These are phyloP conservation scores for Russula sp. DNA, from an alignment of 768 basidiomycete genomes.

Conservation along the genomic window DNA sequence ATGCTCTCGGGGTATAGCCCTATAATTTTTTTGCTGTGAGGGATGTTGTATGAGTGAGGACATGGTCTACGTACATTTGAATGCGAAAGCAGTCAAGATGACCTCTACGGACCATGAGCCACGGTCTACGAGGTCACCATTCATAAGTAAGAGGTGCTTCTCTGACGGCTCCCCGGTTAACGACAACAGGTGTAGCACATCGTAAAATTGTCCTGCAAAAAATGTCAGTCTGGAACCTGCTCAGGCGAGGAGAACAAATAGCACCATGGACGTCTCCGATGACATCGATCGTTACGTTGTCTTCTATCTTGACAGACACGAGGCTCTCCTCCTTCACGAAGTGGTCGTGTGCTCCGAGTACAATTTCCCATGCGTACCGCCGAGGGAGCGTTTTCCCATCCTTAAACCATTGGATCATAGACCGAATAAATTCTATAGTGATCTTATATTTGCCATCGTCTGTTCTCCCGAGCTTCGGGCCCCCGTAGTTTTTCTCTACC, in stretches of 20 bases:
- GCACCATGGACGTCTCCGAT: slow-evolving; percentile 94
- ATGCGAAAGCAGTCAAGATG: slow-evolving; percentile 87
- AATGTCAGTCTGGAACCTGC: slow-evolving; percentile 8
- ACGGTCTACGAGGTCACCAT: slow-evolving; percentile 94
- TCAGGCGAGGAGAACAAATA: neutral
- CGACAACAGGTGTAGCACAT: slow-evolving; percentile 79
- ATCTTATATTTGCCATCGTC: slow-evolving; percentile 67
- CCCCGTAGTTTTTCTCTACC: slow-evolving; percentile 63
- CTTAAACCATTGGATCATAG: slow-evolving; percentile 91
- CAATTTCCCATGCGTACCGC: slow-evolving; percentile 93
- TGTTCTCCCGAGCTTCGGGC: slow-evolving; percentile 60
- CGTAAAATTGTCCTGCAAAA: slow-evolving; percentile 83
- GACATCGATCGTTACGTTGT: slow-evolving; percentile 82
- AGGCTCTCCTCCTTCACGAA: slow-evolving; percentile 77
- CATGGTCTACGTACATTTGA: slow-evolving; percentile 64
- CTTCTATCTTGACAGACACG: slow-evolving; percentile 66
- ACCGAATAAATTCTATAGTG: slow-evolving; percentile 69
- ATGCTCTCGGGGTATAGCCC: slow-evolving; percentile 89
- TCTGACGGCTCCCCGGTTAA: slow-evolving; percentile 82
- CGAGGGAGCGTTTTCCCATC: slow-evolving; percentile 86
- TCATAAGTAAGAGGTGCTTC: slow-evolving; percentile 85
- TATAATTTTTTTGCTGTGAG: slow-evolving; percentile 29
- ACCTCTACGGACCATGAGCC: slow-evolving; percentile 96
- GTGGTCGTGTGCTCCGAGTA: slow-evolving; percentile 73
- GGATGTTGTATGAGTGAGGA: neutral